These are phyloP conservation scores for Biancaea sappan DNA, from an alignment of 306 rosid genomes.

Conservation along the genomic window DNA sequence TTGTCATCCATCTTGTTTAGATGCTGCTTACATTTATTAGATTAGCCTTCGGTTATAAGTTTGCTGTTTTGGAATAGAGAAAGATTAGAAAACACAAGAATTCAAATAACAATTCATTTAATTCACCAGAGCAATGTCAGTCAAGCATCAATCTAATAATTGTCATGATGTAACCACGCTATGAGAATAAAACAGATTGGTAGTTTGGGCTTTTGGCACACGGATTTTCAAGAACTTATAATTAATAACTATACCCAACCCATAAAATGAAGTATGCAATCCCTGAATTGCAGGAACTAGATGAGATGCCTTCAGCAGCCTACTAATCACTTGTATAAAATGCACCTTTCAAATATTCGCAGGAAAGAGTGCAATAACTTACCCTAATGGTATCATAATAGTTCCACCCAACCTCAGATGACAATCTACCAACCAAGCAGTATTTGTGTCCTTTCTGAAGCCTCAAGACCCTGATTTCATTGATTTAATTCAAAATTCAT, in stretches of 20 bases:
- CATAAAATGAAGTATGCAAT: not conserved
- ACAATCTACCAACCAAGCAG: constrained; percentile 57
- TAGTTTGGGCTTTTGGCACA: too few relatives aligned
- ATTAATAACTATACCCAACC: too few relatives aligned
- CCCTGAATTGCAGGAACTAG: not conserved
- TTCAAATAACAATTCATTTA: not conserved
- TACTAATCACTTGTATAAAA: not conserved
- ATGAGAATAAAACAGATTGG: too few relatives aligned
- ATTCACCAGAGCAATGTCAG: too few relatives aligned
- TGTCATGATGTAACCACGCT: too few relatives aligned
- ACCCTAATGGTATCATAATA: constrained; percentile 65
- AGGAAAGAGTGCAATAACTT: constrained; percentile 2
- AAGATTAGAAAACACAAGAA: not conserved
- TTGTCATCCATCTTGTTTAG: not conserved
- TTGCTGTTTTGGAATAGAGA: not conserved
- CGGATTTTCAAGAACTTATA: too few relatives aligned
- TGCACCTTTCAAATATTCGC: not conserved
- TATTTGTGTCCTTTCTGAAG: constrained; percentile 67
- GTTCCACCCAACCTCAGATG: constrained; percentile 80
- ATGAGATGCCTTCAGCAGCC: not conserved
- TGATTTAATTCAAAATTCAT: not conserved
- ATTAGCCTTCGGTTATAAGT: not conserved
- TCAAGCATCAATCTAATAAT: too few relatives aligned
- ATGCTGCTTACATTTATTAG: not conserved
- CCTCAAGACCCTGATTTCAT: constrained; percentile 63